A percentile compares a stretch with the other conserved stretches of the same genome.
Conservation (phyloP, 164 flowering plant species). For the Vitis rupestris region DNA sequence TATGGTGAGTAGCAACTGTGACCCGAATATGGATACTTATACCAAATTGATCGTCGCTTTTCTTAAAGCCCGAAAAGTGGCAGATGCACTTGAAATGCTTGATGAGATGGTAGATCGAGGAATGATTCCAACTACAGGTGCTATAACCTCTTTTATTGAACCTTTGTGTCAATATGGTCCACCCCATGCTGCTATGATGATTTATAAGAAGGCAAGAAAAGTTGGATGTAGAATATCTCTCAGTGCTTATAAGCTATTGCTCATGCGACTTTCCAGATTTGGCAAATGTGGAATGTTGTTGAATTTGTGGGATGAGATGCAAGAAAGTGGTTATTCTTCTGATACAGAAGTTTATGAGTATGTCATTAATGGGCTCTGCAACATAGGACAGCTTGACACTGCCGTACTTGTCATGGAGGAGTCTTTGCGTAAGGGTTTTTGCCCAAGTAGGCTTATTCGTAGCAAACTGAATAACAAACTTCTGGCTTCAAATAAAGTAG, state of each 20-base stretch:
- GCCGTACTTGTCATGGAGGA: conserved; percentile 86
- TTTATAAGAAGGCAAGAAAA: conserved; percentile 73
- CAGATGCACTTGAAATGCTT: conserved; percentile 89
- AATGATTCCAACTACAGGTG: conserved; percentile 64
- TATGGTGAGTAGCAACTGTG: conserved; percentile 46
- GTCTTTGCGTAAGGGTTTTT: conserved; percentile 65
- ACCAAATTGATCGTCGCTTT: conserved; percentile 47
- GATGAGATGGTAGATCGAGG: conserved; percentile 71
- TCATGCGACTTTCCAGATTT: conserved; percentile 78
- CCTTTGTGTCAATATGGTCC: conserved; percentile 87
- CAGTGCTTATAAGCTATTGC: conserved; percentile 71
- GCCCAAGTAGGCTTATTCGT: conserved; percentile 64
- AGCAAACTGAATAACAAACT: conserved; percentile 77
- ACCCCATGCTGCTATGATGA: conserved; percentile 83
- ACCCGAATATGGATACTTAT: conserved; percentile 66
- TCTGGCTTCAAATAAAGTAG: conserved; percentile 58
- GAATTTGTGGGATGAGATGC: conserved; percentile 80
- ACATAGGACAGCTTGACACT: conserved; percentile 83
- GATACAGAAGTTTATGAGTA: conserved; percentile 79
- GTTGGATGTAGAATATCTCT: conserved; percentile 63
- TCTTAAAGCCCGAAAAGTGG: conserved; percentile 63
- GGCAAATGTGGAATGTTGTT: conserved; percentile 88
- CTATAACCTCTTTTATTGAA: conserved; percentile 59
- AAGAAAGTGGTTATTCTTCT: conserved; percentile 61
- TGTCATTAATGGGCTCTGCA: conserved; percentile 74